phyloP scores from a whole-genome alignment of 257 asterid genomes.

The Linaria vulgaris region DNA sequence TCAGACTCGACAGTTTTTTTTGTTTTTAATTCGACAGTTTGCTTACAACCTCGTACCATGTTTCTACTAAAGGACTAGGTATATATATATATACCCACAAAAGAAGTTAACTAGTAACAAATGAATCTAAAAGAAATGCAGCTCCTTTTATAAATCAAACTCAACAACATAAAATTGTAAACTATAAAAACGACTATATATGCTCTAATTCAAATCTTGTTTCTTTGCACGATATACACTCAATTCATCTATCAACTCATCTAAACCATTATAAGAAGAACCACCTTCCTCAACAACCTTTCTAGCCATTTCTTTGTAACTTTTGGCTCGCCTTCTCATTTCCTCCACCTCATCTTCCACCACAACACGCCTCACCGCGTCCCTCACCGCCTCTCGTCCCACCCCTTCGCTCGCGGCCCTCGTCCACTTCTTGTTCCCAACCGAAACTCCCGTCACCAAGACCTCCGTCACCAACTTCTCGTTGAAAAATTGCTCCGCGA shows the following conservation, averaged over 20 bases:
- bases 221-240: constrained; percentile 16
- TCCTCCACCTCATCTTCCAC: constrained; percentile 33
- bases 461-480: constrained; percentile 46
- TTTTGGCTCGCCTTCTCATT: constrained; percentile 37
- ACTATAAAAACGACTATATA: no score
- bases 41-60: no score
- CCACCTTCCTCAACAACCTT: constrained; percentile 62
- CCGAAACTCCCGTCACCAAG: constrained; percentile 39
- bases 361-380: constrained; percentile 34
- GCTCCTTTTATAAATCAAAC: no score
- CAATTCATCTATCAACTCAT: constrained; percentile 38
- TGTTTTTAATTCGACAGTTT: no score
- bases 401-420: constrained; percentile 18
- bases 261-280: constrained; percentile 49
- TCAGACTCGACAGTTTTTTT: no score
- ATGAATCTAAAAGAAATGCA: no score
- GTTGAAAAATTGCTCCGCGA: constrained; percentile 47
- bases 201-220: neutral
- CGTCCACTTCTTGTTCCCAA: constrained; percentile 37
- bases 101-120: constrained; percentile 4
- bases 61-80: no score
- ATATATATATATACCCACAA: constrained; percentile 20
- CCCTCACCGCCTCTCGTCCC: constrained; percentile 29
- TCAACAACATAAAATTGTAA: no score
- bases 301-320: constrained; percentile 36